These are phyloP conservation scores for Alternaria atra DNA, from an alignment of 2,329 filamentous ascomycete species.

Conservation along the genomic window DNA sequence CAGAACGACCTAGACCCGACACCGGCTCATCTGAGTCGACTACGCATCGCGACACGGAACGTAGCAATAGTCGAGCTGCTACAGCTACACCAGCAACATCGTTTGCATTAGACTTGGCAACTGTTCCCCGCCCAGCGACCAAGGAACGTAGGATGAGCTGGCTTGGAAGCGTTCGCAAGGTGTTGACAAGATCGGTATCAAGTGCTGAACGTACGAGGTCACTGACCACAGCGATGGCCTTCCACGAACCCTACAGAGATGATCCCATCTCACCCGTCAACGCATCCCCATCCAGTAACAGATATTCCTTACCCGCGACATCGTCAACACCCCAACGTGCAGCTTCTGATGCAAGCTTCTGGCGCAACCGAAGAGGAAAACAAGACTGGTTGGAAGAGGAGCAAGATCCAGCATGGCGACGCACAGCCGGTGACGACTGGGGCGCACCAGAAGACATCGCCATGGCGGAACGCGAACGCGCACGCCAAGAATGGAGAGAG, in stretches of 20 bases:
- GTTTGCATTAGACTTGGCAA: constrained; percentile 27
- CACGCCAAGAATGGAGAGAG: constrained; percentile 43
- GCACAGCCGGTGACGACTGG: constrained; percentile 50
- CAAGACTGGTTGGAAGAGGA: constrained; percentile 54
- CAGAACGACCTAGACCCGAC: constrained; percentile 41
- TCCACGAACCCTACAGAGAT: constrained; percentile 43
- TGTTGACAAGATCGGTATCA: constrained; percentile 42
- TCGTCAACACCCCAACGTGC: constrained; percentile 52
- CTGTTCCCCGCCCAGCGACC: constrained; percentile 16
- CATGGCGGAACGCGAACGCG: constrained; percentile 42
- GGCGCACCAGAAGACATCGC: constrained; percentile 46
- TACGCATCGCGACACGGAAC: constrained; percentile 33
- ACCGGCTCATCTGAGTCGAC: constrained; percentile 43
- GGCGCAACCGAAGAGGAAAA: constrained; percentile 53
- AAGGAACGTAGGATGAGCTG: constrained; percentile 47
- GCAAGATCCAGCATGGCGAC: constrained; percentile 39
- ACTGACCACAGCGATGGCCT: constrained; percentile 33
- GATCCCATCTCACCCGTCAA: constrained; percentile 29
- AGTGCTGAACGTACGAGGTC: constrained; percentile 40
- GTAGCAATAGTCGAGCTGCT: constrained; percentile 31
- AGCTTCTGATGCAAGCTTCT: constrained; percentile 56
- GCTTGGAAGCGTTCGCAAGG: constrained; percentile 50
- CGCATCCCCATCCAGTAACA: constrained; percentile 12
- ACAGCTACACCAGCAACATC: constrained; percentile 42
- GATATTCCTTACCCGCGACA: constrained; percentile 30